A percentile compares a stretch with the other conserved stretches of the same genome.
Evolutionary conservation across 371 early-diverging fungal species (phyloP).

Genomic region (Lichtheimia hyalospora): DNA sequence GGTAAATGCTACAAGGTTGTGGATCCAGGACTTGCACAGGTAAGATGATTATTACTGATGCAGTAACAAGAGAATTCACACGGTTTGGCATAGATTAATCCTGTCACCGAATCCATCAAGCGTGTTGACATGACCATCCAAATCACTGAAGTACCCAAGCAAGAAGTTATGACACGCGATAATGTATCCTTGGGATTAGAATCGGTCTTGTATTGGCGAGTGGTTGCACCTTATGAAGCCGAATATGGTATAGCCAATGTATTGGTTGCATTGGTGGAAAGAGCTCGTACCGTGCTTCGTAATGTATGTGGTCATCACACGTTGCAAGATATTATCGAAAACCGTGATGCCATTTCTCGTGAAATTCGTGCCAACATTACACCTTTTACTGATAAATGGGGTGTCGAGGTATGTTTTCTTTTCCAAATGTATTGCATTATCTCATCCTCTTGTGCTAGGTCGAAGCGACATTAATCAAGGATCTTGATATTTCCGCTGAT

Average conservation of each 20-base stretch:
- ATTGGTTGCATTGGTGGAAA: constrained; percentile 72
- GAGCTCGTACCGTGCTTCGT: constrained; percentile 70
- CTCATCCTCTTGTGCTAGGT: constrained; percentile 32
- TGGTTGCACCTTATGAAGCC: constrained; percentile 81
- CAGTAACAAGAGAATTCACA: background rate
- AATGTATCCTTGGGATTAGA: constrained; percentile 83
- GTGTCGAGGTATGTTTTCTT: constrained; percentile 53
- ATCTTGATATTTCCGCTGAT: constrained; percentile 70
- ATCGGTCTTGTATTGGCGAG: constrained; percentile 83
- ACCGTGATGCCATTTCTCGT: constrained; percentile 82
- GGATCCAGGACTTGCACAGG: constrained; percentile 83
- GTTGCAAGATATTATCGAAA: constrained; percentile 79
- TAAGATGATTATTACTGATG: background rate
- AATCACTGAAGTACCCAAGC: constrained; percentile 69
- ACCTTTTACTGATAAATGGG: constrained; percentile 60
- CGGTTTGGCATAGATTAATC: constrained; percentile 56
- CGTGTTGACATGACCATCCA: constrained; percentile 77
- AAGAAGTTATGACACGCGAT: constrained; percentile 86
- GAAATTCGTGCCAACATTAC: constrained; percentile 78
- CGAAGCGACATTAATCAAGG: constrained; percentile 85
- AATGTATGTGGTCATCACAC: constrained; percentile 62
- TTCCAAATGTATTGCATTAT: too few relatives aligned
- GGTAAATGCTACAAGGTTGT: constrained; percentile 85
- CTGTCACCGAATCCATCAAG: constrained; percentile 64
- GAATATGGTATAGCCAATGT: constrained; percentile 79